Conservation (phyloP, 768 basidiomycete species). For the Xerocomellus intermedius region DNA sequence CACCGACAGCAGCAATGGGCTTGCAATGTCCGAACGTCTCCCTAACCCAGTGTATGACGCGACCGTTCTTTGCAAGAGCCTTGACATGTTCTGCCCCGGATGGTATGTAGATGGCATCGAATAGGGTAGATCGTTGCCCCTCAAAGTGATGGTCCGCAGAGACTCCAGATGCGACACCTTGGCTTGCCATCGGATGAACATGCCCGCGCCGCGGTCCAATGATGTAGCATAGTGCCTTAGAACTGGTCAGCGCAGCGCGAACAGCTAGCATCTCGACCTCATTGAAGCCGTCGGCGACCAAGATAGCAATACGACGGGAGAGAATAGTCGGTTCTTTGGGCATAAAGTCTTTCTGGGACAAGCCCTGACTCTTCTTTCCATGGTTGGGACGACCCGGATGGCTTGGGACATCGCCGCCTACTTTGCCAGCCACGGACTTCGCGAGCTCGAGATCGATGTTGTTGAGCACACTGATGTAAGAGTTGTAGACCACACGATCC, state of each 20-base stretch:
- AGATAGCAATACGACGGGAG: conserved; percentile 72
- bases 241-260: conserved; percentile 49
- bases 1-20: conserved; percentile 73
- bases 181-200: conserved; percentile 33
- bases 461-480: conserved; percentile 65
- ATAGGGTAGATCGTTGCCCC: conserved; percentile 77
- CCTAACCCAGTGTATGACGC: conserved; percentile 76
- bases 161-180: conserved; percentile 32
- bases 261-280: conserved; percentile 56
- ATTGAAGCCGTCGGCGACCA: conserved; percentile 76
- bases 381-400: conserved; percentile 52
- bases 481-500: conserved; percentile 66
- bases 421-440: conserved; percentile 58
- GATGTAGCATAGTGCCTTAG: conserved; percentile 58
- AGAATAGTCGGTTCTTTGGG: conserved; percentile 59
- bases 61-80: conserved; percentile 57
- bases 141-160: conserved; percentile 72
- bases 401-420: conserved; percentile 59
- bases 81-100: conserved; percentile 64
- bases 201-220: conserved; percentile 69
- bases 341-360: conserved; percentile 59
- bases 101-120: conserved; percentile 79
- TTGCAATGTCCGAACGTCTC: conserved; percentile 90
- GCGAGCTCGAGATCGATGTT: conserved; percentile 76
- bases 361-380: conserved; percentile 49